Percentiles rank a stretch among this genome's conserved stretches.
These are phyloP conservation scores for Chlorophyllum brunneum DNA, from an alignment of 768 basidiomycete species.

Conservation along the genomic window DNA sequence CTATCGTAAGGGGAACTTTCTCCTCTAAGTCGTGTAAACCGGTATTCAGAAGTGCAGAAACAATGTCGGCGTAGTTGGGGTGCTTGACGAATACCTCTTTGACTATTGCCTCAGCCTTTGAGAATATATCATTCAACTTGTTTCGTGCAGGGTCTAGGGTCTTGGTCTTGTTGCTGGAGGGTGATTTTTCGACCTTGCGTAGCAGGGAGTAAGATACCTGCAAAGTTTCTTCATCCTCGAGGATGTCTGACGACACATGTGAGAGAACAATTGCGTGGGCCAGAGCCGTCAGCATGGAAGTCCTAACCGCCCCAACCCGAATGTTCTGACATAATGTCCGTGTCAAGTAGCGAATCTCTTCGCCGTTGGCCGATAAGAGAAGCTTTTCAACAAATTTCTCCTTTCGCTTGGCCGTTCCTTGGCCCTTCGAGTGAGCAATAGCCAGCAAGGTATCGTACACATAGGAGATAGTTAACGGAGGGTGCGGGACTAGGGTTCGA, in stretches of 20 bases:
- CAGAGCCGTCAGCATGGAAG: conserved; percentile 76
- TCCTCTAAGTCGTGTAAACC: conserved; percentile 60
- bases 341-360: conserved; percentile 83
- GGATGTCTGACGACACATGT: conserved; percentile 27
- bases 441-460: conserved; percentile 68
- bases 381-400: conserved; percentile 76
- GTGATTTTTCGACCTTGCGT: conserved; percentile 18
- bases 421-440: conserved; percentile 67
- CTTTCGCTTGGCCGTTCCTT: conserved; percentile 72
- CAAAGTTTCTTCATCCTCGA: conserved; percentile 15
- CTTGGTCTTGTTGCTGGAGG: conserved; percentile 19
- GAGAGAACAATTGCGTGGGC: conserved; percentile 74
- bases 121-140: conserved; percentile 39
- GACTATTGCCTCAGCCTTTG: conserved; percentile 58
- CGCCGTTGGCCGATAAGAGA: conserved; percentile 80
- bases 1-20: conserved; percentile 64
- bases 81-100: conserved; percentile 75
- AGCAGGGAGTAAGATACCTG: conserved; percentile 27
- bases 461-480: conserved; percentile 56
- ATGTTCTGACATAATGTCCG: conserved; percentile 72
- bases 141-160: conserved; percentile 26
- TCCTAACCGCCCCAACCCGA: conserved; percentile 84
- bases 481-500: conserved; percentile 69
- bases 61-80: conserved; percentile 72
- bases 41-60: conserved; percentile 51